These are phyloP conservation scores for Saturnispora sekii DNA, from an alignment of 805 yeast genomes.

Conservation along the genomic window DNA sequence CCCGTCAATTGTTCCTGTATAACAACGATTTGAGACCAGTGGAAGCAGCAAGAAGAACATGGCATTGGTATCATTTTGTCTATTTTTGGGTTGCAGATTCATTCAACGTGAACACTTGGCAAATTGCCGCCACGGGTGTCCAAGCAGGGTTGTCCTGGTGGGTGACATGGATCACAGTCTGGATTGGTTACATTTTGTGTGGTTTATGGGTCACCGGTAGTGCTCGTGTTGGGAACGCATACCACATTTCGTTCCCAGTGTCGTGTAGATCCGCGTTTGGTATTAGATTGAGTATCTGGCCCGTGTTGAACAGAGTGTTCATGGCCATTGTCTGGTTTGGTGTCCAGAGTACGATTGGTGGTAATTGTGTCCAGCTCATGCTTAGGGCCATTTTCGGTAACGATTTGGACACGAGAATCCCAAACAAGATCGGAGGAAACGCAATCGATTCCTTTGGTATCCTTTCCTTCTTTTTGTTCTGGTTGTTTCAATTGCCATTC, in stretches of 20 bases:
- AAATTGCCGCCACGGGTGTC: conserved; percentile 82
- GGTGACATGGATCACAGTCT: conserved; percentile 83
- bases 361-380: conserved; percentile 73
- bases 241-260: conserved; percentile 82
- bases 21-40: conserved; percentile 77
- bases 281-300: conserved; percentile 80
- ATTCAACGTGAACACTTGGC: conserved; percentile 85
- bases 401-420: conserved; percentile 51
- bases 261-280: conserved; percentile 78
- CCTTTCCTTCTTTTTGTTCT: conserved; percentile 70
- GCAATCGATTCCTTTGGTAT: conserved; percentile 60
- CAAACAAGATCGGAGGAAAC: conserved; percentile 42
- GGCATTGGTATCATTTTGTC: conserved; percentile 78
- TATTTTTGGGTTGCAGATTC: conserved; percentile 86
- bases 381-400: conserved; percentile 66
- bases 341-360: conserved; percentile 79
- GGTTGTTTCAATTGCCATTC: conserved; percentile 72
- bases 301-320: conserved; percentile 76
- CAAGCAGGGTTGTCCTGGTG: conserved; percentile 77
- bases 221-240: conserved; percentile 70
- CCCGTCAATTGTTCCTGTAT: conserved; percentile 55
- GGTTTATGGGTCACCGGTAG: conserved; percentile 62
- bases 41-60: conserved; percentile 60
- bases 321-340: conserved; percentile 77
- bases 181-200: conserved; percentile 71